Conservation (phyloP, 2,329 filamentous ascomycete genomes). For the Tolypocladium ovalisporum region DNA sequence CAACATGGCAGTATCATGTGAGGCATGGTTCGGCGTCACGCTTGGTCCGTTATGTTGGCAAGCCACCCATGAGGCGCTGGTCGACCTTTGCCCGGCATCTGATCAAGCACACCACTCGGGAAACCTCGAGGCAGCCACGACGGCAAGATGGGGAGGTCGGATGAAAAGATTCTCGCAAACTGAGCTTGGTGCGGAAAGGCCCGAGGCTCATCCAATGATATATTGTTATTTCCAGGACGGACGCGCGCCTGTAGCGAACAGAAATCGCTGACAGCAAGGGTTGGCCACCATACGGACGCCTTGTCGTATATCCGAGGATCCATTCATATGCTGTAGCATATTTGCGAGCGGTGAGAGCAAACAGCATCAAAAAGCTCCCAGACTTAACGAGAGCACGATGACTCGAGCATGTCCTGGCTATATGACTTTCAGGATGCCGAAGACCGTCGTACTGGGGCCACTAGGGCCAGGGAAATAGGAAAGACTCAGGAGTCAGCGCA, state of each 20-base stretch:
- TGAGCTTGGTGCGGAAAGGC: background rate
- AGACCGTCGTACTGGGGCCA: background rate
- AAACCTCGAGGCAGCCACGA: background rate
- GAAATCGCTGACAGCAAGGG: background rate
- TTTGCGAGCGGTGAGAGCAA: background rate
- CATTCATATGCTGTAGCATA: background rate
- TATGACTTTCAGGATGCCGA: background rate
- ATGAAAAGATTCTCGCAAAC: background rate
- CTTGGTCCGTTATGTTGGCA: background rate
- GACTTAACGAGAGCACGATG: background rate
- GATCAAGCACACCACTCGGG: background rate
- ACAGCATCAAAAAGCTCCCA: background rate
- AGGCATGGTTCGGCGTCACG: too few species aligned
- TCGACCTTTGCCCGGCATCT: background rate
- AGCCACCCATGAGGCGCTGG: background rate
- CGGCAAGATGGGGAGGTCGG: background rate
- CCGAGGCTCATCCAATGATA: background rate
- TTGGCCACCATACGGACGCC: background rate
- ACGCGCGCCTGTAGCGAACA: background rate
- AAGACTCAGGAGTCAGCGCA: background rate
- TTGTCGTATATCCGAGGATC: background rate
- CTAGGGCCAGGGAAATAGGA: background rate
- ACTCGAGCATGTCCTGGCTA: background rate
- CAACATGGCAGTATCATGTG: too few species aligned
- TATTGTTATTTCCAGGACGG: background rate